Evolutionary conservation across 768 basidiomycete species (phyloP).

Genomic region (Fomitopsis serialis): DNA sequence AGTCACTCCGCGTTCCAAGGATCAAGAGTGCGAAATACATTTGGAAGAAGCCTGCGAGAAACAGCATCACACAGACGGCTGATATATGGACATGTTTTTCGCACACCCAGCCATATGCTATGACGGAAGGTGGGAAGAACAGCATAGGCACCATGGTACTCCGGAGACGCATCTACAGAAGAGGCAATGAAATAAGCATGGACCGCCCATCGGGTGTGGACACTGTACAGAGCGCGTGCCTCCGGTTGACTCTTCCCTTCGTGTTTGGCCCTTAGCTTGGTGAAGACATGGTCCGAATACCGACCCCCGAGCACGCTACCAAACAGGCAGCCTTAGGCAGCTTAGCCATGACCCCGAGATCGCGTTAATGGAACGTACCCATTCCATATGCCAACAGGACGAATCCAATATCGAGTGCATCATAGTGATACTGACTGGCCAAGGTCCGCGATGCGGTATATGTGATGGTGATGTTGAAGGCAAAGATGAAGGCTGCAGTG

Average conservation of each 20-base stretch:
- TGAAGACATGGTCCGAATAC: constrained; percentile 50
- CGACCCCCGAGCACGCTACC: constrained; percentile 56
- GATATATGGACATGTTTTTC: constrained; percentile 58
- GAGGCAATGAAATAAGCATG: background rate
- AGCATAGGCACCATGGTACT: constrained; percentile 55
- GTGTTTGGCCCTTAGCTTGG: constrained; percentile 35
- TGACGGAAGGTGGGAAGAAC: constrained; percentile 52
- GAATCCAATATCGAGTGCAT: constrained; percentile 67
- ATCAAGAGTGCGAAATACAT: constrained; percentile 39
- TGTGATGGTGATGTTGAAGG: constrained; percentile 60
- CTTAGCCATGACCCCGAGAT: background rate
- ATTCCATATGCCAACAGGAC: constrained; percentile 72
- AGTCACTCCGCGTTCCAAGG: background rate
- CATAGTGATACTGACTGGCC: constrained; percentile 54
- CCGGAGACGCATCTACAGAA: constrained; percentile 62
- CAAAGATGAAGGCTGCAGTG: constrained; percentile 58
- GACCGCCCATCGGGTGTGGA: background rate
- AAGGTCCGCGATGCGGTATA: constrained; percentile 77
- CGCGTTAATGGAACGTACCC: constrained; percentile 34
- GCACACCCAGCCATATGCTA: constrained; percentile 75
- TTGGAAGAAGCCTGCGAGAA: constrained; percentile 68
- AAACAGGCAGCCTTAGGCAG: constrained; percentile 35
- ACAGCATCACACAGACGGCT: constrained; percentile 66
- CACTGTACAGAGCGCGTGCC: constrained; percentile 31
- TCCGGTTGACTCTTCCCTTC: constrained; percentile 55